Base-by-base conservation (phyloP, 2,329 filamentous ascomycete genomes). In the Penicillium sp. region DNA sequence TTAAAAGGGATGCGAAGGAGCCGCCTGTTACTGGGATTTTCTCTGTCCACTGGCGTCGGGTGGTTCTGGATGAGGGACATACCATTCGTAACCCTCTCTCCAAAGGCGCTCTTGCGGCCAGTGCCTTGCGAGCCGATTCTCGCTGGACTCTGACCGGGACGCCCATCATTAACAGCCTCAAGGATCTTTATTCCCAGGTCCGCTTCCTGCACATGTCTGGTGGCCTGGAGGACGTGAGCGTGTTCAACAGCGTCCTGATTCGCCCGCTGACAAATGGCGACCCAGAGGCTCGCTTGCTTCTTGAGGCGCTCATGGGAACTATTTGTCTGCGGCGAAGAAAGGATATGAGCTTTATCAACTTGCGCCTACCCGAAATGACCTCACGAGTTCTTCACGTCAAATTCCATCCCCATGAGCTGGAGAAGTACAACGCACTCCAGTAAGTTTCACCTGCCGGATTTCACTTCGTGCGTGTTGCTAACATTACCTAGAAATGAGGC, bases 1-100 rank as follows among this genome's bases (percentile, higher is more conserved):
- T 83, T 65, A 81, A 85, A 8, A 76, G 78, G 2, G 75, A 76
- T 31, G 72, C 79, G 51, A 81, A 78, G 5, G 81, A 79, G 50
- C 71, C 77, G 2, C 77, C 79, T 1, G 64, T 72, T n/a, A 74
- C 76, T 35, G 84, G 84, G 0, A 76, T 89, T 0, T 89, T 86
- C 71, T 87, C 85, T 3, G 73, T 90, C 7, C 81, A 87, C 4
- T 96, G 92, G 92, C 85, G 88, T 11, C 87, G 92, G 7, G 80
- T 96, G 10, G 88, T 96, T 11, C 81, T 96, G 5, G 91, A 96
- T 65, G 91, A 96, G 78, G 91, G 90, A 0, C 92, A 96, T 69
- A 87, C 81, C 0, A 92, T 96, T 60, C 86, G 92, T 14, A 96
- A 96, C 61, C 85, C 88, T 3, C 84, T 84, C 54, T 90, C 91